phyloP scores from a whole-genome alignment of 1,284 basidiomycete species.

The Taiwanofungus camphoratus region DNA sequence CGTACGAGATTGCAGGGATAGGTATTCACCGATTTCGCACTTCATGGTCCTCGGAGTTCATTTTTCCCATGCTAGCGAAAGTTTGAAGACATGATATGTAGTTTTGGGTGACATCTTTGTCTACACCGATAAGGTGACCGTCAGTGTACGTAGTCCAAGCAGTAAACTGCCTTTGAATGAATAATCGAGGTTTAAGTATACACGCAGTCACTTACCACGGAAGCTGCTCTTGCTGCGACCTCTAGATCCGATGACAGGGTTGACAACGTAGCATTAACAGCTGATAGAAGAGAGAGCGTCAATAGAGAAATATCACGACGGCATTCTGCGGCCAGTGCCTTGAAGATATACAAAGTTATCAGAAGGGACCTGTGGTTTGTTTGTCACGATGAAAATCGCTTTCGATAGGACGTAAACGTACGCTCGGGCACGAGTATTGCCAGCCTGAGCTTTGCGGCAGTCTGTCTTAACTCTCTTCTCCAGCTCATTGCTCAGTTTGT shows the following conservation, averaged over 20 bases:
- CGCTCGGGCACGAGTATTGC: slow-evolving; percentile 78
- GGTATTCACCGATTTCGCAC: slow-evolving; percentile 55
- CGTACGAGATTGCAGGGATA: background rate
- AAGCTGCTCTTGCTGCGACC: slow-evolving; percentile 78
- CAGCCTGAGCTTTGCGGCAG: slow-evolving; percentile 59
- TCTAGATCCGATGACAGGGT: slow-evolving; percentile 74
- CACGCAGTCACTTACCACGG: slow-evolving; percentile 52
- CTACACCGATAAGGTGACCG: slow-evolving; percentile 75
- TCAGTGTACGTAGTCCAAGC: slow-evolving; percentile 93
- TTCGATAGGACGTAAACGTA: slow-evolving; percentile 37
- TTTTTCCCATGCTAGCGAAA: slow-evolving; percentile 62
- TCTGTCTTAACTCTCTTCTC: slow-evolving; percentile 75
- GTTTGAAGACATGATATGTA: slow-evolving; percentile 68
- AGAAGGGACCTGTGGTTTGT: slow-evolving; percentile 62
- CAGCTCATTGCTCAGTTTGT: slow-evolving; percentile 81
- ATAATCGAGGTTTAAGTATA: background rate
- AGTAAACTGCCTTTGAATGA: slow-evolving; percentile 57
- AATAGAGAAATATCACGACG: slow-evolving; percentile 82
- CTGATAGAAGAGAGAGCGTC: slow-evolving; percentile 71
- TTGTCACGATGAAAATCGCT: slow-evolving; percentile 8
- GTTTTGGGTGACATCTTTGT: slow-evolving; percentile 61
- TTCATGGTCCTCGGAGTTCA: slow-evolving; percentile 51
- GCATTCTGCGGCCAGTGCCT: slow-evolving; percentile 85
- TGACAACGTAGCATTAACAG: slow-evolving; percentile 64
- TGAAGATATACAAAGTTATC: slow-evolving; percentile 83